A percentile compares a stretch with the other conserved stretches of the same genome.
These are phyloP conservation scores for Miscanthus lutarioriparius DNA, from an alignment of 176 grass and related monocot genomes.

Conservation along the genomic window DNA sequence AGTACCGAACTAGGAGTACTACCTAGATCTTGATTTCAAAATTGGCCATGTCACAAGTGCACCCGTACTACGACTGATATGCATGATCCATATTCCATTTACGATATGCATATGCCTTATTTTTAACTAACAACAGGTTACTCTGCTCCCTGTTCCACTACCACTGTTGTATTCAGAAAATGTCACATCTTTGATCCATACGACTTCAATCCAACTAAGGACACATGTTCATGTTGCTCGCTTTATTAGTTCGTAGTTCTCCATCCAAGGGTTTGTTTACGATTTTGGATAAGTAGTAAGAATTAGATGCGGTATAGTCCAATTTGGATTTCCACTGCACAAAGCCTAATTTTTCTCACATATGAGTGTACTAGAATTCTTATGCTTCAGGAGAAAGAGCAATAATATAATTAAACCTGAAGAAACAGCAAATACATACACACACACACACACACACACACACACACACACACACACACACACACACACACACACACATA, in stretches of 20 bases:
- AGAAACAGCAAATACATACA: too few relatives aligned
- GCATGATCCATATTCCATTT: too few relatives aligned
- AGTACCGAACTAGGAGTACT: neutral
- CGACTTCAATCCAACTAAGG: too few relatives aligned
- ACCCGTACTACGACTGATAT: neutral
- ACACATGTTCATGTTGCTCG: neutral
- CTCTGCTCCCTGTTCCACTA: neutral
- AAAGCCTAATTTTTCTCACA: neutral
- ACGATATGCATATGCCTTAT: too few relatives aligned
- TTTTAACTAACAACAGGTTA: neutral
- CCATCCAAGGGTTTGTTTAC: neutral
- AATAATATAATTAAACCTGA: neutral
- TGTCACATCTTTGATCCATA: neutral
- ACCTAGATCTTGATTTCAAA: neutral
- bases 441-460: too few relatives aligned
- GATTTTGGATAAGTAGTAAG: neutral
- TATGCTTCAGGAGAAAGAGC: neutral
- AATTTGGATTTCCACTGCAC: neutral
- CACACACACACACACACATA: too few relatives aligned
- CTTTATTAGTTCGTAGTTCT: neutral
- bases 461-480: too few relatives aligned
- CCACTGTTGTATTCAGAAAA: neutral
- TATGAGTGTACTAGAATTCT: too few relatives aligned
- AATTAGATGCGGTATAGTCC: neutral
- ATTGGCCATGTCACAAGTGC: neutral